Evolutionary conservation across 1,284 basidiomycete genomes (phyloP).

Genomic region (Sanguinoderma infundibulare): DNA sequence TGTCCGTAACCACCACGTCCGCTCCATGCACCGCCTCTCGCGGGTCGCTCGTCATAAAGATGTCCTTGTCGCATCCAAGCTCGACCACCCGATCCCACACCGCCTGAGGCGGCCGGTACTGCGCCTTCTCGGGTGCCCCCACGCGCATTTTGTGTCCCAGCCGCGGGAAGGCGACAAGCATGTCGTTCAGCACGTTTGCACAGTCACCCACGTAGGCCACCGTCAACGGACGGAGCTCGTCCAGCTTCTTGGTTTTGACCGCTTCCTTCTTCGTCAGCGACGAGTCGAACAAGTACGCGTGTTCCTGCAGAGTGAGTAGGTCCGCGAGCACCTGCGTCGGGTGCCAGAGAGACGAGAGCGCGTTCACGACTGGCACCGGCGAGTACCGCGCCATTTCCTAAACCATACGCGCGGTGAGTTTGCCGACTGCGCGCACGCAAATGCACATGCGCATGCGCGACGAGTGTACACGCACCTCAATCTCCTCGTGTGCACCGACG

Average conservation of each 20-base stretch:
- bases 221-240: constrained; percentile 69
- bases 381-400: constrained; percentile 91
- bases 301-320: constrained; percentile 88
- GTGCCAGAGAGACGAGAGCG: constrained; percentile 94
- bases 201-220: constrained; percentile 95
- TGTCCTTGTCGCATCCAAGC: constrained; percentile 71
- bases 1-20: constrained; percentile 95
- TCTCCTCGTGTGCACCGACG: constrained; percentile 90
- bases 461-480: constrained; percentile 67
- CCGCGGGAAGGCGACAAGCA: constrained; percentile 94
- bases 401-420: not conserved
- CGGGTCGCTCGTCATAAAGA: constrained; percentile 82
- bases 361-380: constrained; percentile 93
- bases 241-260: constrained; percentile 32
- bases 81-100: constrained; percentile 83
- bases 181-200: constrained; percentile 96
- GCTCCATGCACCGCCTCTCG: constrained; percentile 88
- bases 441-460: not conserved
- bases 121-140: constrained; percentile 69
- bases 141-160: constrained; percentile 88
- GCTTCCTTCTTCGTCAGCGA: not conserved
- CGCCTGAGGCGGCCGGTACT: constrained; percentile 77
- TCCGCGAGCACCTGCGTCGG: constrained; percentile 97
- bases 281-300: constrained; percentile 55
- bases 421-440: not conserved